Base-by-base conservation (phyloP, 2,329 filamentous ascomycete species). In the Botrytis fabae region DNA sequence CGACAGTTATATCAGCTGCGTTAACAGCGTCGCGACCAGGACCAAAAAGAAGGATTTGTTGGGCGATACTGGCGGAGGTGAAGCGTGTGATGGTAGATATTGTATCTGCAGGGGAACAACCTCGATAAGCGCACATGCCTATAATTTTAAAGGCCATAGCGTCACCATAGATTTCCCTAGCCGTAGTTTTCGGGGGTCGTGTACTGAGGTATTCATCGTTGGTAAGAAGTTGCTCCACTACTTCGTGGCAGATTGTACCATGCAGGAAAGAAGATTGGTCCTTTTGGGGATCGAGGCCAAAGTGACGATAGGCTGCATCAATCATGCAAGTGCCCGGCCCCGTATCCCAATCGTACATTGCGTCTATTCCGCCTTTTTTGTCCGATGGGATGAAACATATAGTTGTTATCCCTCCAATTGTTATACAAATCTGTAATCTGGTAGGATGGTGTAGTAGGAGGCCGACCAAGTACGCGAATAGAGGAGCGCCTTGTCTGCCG, bases 301-400 rank as follows among this genome's bases (percentile, higher is more conserved):
- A 80, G 61, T 77, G 75, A n/a, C 78, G 77, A 63, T 80, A 78
- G 7, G 78, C 78, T 4, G 77, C 76, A 71, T 80, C 79, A 46
- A 81, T 79, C 71, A 81, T 78, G 18, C 71, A 78, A 5, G 78
- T 80, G 38, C 80, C 80, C 60, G 80, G 80, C 5, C 80, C 80
- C 9, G 78, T 78, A 65, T 81, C 80, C 80, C 80, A 81, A 65
- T 81, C 79, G 46, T 80, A 80, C 78, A 81, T 80, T 18, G 78
- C 78, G 54, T 80, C 79, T 40, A 81, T 77, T 12, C 80, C 80
- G 18, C 79, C 79, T 59, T 78, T 74, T n/a, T 77, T 77, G 42
- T 80, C 79, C 7, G 78, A 63, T 16, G 80, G 80, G 14, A 81
- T 77, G 68, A 81, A 80, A 70, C 76, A 79, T 5, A 80, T 76